Evolutionary conservation across 306 rosid species (phyloP), one percentile per base, ranked within the genome.

Genomic region (Malus orientalis): DNA sequence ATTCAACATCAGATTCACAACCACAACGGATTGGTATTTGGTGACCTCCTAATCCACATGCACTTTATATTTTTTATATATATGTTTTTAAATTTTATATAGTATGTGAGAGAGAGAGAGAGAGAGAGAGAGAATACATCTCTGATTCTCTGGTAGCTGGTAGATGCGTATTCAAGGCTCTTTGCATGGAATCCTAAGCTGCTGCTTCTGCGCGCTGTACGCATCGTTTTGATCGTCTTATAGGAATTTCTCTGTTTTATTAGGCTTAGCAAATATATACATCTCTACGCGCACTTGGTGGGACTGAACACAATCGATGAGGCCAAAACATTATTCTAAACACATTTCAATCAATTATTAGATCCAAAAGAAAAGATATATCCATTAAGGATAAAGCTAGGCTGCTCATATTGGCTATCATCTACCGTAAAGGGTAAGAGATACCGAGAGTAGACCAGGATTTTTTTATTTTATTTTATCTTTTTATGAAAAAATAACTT

Each of bases 171-270:
- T 78, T 85, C 42, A 89, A 85, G 82, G 78, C 85, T 81, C 86
- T 69, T 73, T 5, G 58, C 61, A 67, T 33, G 93, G 97, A 79
- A 92, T 92, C 97, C 93, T 81, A 92, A 88, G 97, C 66, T 61
- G 66, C 20, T 61, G 14, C 7, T n/a, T 11, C 30, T 22, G 6
- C 4, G 6, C 4, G 27, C 27, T 20, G 13, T 4, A 60, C 29
- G 36, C 68, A 30, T 40, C 68, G 68, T 63, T 63, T 63, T 15
- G 22, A 3, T 36, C 63, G 30, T 22, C 25, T 47, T 4, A 47
- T 14, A 47, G 2, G 54, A 36, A 47, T 14, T 47, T 15, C 54
- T 54, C 4, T 54, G 60, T 61, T 13, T 61, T 25, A 11, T 30
- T 63, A 32, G 68, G 42, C 40, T 30, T 15, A 6, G 55, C 55